Conservation (phyloP, 345 rosid genomes). For the Linum trigynum region DNA sequence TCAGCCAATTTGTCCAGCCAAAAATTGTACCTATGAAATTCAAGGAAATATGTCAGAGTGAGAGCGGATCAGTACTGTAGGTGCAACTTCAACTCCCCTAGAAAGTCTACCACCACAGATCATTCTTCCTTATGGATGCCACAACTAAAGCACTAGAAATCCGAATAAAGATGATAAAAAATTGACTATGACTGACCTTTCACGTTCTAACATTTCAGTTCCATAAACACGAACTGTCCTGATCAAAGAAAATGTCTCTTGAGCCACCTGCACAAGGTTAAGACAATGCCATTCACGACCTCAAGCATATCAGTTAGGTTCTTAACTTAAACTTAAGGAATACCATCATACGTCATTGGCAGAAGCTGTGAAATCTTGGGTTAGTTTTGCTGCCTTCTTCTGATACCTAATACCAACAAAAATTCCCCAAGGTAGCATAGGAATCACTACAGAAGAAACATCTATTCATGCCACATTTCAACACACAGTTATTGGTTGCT, state of each 20-base stretch:
- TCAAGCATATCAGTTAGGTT: slow-evolving; percentile 6
- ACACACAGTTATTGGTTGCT: not conserved
- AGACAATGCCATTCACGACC: slow-evolving; percentile 3
- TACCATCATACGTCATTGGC: slow-evolving; percentile 65
- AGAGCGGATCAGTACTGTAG: slow-evolving; percentile 8
- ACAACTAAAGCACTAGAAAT: slow-evolving; percentile 7
- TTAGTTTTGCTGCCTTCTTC: slow-evolving; percentile 83
- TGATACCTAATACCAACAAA: slow-evolving; percentile 58
- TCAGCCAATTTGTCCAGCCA: slow-evolving; percentile 78
- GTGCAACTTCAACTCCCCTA: not conserved
- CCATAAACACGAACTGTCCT: slow-evolving; percentile 96
- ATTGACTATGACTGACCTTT: slow-evolving; percentile 34
- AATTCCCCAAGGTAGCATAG: slow-evolving; percentile 10
- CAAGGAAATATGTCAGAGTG: slow-evolving; percentile 10
- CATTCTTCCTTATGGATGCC: not conserved
- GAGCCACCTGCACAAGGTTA: slow-evolving; percentile 58
- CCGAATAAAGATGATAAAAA: slow-evolving; percentile 1
- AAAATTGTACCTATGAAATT: slow-evolving; percentile 49
- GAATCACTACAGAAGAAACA: slow-evolving; percentile 3
- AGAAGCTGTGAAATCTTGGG: slow-evolving; percentile 82
- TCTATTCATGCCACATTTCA: not conserved
- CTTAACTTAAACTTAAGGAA: slow-evolving; percentile 14
- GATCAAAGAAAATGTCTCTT: slow-evolving; percentile 93
- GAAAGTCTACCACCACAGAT: not conserved
- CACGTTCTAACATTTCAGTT: slow-evolving; percentile 70